Conservation (phyloP, 2,329 filamentous ascomycete species). For the Pyricularia sp. region DNA sequence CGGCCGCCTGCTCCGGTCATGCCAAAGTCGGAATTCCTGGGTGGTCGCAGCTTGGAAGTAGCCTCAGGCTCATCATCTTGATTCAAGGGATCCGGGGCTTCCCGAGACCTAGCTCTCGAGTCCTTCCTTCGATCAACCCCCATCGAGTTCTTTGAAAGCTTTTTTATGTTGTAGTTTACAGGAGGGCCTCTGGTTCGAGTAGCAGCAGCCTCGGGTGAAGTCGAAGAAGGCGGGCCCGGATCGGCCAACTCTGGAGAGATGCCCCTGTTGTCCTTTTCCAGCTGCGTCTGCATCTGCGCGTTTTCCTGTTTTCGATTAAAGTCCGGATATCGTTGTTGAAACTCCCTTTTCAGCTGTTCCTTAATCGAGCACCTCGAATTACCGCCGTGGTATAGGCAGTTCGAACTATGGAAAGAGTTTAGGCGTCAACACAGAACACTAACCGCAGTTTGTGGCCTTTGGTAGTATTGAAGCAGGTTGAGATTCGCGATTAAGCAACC, state of each 20-base stretch:
- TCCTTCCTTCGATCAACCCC: background rate
- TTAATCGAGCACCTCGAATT: constrained; percentile 11
- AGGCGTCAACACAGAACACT: background rate
- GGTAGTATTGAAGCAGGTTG: background rate
- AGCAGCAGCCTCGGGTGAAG: background rate
- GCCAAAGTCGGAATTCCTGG: background rate
- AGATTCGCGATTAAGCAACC: background rate
- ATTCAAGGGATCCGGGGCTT: background rate
- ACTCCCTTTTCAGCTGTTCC: background rate
- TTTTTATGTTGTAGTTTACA: background rate
- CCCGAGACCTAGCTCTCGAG: background rate
- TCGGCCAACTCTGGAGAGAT: background rate
- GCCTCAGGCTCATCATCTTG: background rate
- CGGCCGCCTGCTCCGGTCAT: background rate
- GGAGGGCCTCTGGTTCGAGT: background rate
- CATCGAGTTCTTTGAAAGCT: background rate
- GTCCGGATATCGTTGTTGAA: background rate
- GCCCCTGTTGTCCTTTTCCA: background rate
- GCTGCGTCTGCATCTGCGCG: background rate
- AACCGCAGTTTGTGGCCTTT: background rate
- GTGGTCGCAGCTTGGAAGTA: background rate
- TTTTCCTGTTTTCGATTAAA: background rate
- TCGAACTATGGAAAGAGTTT: constrained; percentile 6
- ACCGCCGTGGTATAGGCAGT: constrained; percentile 16
- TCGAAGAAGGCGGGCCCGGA: background rate